phyloP scores from a whole-genome alignment of 1,284 basidiomycete species.

The Mixia osmundae region DNA sequence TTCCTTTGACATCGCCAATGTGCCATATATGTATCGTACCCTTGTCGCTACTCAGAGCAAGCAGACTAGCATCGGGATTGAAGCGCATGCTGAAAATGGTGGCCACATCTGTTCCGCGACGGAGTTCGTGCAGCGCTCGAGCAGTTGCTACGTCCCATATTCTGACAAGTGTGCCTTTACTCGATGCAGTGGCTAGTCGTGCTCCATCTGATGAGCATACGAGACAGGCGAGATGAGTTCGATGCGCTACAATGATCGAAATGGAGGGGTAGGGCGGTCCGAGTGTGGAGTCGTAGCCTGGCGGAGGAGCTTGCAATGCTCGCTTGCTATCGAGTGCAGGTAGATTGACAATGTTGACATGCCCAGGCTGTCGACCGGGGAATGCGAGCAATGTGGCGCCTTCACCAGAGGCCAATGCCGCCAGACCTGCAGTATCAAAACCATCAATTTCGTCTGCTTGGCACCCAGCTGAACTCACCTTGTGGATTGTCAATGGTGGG shows the following conservation, averaged over 20 bases:
- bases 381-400: slow-evolving; percentile 60
- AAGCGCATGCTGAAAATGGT: slow-evolving; percentile 62
- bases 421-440: slow-evolving; percentile 34
- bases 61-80: slow-evolving; percentile 36
- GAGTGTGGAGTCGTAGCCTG: slow-evolving; percentile 18
- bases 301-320: slow-evolving; percentile 33
- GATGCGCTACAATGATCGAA: slow-evolving; percentile 66
- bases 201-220: slow-evolving; percentile 52
- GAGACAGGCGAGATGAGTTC: slow-evolving; percentile 49
- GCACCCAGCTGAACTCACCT: slow-evolving; percentile 31
- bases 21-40: slow-evolving; percentile 81
- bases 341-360: slow-evolving; percentile 70
- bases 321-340: slow-evolving; percentile 22
- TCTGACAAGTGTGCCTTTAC: slow-evolving; percentile 61
- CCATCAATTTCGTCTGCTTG: neutral
- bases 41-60: slow-evolving; percentile 87
- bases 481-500: slow-evolving; percentile 68
- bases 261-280: slow-evolving; percentile 13
- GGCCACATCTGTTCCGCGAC: slow-evolving; percentile 70
- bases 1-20: neutral
- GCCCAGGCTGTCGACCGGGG: slow-evolving; percentile 67
- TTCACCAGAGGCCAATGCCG: slow-evolving; percentile 52
- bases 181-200: slow-evolving; percentile 61
- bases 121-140: slow-evolving; percentile 51
- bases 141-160: slow-evolving; percentile 64